Evolutionary conservation across 441 rosid species (phyloP), one percentile per base, ranked within the genome.

Genomic region (Populus hybrid): DNA sequence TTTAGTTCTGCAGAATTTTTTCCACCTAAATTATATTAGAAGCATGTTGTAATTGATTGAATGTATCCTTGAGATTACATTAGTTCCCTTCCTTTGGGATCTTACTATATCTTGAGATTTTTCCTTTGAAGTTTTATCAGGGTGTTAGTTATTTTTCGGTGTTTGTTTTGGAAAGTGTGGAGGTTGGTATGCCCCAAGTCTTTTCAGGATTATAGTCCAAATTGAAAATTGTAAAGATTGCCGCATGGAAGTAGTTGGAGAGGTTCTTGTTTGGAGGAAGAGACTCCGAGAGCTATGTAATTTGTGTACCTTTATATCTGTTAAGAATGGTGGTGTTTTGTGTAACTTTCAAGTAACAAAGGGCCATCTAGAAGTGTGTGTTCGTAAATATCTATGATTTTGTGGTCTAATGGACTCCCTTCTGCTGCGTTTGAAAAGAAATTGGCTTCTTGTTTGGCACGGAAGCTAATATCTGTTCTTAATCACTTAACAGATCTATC

Each of bases 401-500:
- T 53, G 61, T 53, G 61, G 61, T 53, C n/a, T 18, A 53, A 16
- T 53, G 61, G 2, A 53, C 61, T 16, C n/a, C 61, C 9, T 53
- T 53, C 6, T 16, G 61, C 7, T 6, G 21, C 0, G 8, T 53
- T 53, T 16, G 61, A 16, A 53, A 53, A 53, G 61, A 53, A 53
- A 53, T 53, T 16, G 2, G 21, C n/a, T 53, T 53, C 61, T 53
- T 53, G n/a, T 53, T 53, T 53, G 21, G 2, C 61, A 53, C 2
- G n/a, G 61, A 53, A 5, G 2, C 61, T 16, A 53, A 53, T 6
- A 53, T 53, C n/a, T 53, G 61, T 0, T 53, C 59, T 16, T 50
- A 16, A 16, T 53, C 61, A 16, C n/a, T 53, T 16, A 53, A 18
- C 89, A 96, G 98, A 89, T 92, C 57, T 96, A 96, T 80, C 99